Base-by-base conservation (phyloP, 2,329 filamentous ascomycete genomes). In the Trichoderma gracile region DNA sequence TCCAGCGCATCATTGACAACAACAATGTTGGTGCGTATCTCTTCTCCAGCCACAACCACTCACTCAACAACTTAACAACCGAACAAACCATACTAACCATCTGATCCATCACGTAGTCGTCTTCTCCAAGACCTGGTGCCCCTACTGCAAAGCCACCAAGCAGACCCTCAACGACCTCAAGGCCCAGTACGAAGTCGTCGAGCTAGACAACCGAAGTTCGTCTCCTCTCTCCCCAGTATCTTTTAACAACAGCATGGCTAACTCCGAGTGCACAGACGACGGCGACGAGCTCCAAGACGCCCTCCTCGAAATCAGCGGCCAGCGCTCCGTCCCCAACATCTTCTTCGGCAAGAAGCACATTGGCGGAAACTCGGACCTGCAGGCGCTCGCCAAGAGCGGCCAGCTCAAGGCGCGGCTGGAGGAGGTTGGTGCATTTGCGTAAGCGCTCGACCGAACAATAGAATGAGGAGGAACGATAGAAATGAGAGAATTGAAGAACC, bases 51-150 rank as follows among this genome's bases (percentile, higher is more conserved):
- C 6, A 12, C 17, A 33, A 12, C 14, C n/a, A 33, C 12, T 10
- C 19, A 7, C 6, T 25, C 1, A 23, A 4, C 8, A 27, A 25
- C 17, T 7, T 12, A n/a, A 14, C 10, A 30, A 9, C 7, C n/a
- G 1, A 17, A 3, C 9, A 30, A 14, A 2, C 14, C 12, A 27
- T 38, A 46, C 25, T 55, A 38, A 62, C 59, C n/a, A 17, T 1
- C 14, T 15, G 17, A n/a, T 23, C 15, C 1, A 19, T n/a, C n/a
- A n/a, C n/a, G n/a, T 10, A 91, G 91, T 95, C 73, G 91, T 99
- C 76, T 99, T 99, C 85, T 93, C 90, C 80, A 99, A 99, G 83
- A 92, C 89, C 17, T 97, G 92, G 82, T 99, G 95, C 86, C 93
- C 93, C 14, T 96, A 96, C 86, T 98, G 94, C 85, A 84, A 80